Percentiles rank a stretch among this genome's conserved stretches.
Conservation (phyloP, 2,329 filamentous ascomycete species). For the Claviceps pazoutovae region DNA sequence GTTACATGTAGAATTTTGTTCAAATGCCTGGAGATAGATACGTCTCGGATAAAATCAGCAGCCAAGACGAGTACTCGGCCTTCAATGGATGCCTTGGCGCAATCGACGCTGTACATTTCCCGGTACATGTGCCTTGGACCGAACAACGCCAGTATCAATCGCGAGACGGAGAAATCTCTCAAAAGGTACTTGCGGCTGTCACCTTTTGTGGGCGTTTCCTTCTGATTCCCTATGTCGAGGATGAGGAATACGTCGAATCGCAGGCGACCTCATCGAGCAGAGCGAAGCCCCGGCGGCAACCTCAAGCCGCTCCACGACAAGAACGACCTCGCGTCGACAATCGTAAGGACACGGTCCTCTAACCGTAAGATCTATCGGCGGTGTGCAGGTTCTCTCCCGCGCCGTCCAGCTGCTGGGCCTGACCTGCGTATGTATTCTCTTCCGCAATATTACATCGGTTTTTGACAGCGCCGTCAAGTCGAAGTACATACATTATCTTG, state of each 20-base stretch:
- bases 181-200: no score
- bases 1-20: no score
- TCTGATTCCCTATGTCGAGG: slow-evolving; percentile 78
- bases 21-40: no score
- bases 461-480: slow-evolving; percentile 51
- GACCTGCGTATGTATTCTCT: slow-evolving; percentile 75
- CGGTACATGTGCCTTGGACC: no score
- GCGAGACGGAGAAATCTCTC: no score
- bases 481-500: slow-evolving; percentile 64
- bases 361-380: slow-evolving; percentile 87
- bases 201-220: no score
- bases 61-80: no score
- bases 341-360: slow-evolving; percentile 93
- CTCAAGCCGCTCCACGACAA: slow-evolving; percentile 94
- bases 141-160: no score
- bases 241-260: slow-evolving; percentile 89
- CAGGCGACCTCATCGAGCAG: slow-evolving; percentile 74
- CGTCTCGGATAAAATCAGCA: no score
- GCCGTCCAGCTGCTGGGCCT: slow-evolving; percentile 80
- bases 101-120: no score
- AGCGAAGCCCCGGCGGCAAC: slow-evolving; percentile 75
- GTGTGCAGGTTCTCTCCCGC: slow-evolving; percentile 83
- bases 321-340: slow-evolving; percentile 83
- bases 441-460: slow-evolving; percentile 74
- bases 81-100: no score